phyloP scores from a whole-genome alignment of 2,329 filamentous ascomycete genomes.

The Fusarium coicis region DNA sequence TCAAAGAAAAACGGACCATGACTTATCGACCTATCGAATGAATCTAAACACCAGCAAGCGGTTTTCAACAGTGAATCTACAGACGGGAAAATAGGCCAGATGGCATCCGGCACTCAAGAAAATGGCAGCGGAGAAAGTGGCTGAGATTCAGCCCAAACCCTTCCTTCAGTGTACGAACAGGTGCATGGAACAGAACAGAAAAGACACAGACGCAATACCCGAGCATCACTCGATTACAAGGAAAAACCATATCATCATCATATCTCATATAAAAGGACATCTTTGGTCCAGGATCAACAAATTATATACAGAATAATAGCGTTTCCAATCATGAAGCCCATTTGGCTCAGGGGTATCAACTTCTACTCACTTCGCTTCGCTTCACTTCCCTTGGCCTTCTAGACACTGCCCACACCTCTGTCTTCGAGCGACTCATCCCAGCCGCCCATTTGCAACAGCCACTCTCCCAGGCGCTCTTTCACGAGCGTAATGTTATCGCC shows the following conservation, averaged over 20 bases:
- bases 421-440: constrained; percentile 84
- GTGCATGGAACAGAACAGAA: constrained; percentile 24
- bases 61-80: neutral
- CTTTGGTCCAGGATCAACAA: constrained; percentile 14
- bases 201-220: constrained; percentile 22
- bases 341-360: constrained; percentile 46
- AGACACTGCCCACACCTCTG: constrained; percentile 61
- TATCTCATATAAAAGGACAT: constrained; percentile 28
- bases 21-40: neutral
- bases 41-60: neutral
- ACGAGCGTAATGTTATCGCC: constrained; percentile 79
- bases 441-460: constrained; percentile 80
- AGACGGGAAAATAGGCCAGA: neutral
- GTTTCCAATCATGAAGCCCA: constrained; percentile 26
- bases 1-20: neutral
- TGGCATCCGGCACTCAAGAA: neutral
- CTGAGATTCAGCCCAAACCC: neutral
- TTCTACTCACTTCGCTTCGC: constrained; percentile 19
- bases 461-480: constrained; percentile 78
- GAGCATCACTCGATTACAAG: constrained; percentile 3
- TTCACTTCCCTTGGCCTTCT: constrained; percentile 21
- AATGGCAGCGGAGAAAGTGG: neutral
- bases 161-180: constrained; percentile 30
- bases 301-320: constrained; percentile 40
- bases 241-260: constrained; percentile 24